Evolutionary conservation across 345 rosid genomes (phyloP), one percentile per base, ranked within the genome.

Genomic region (Hibiscus trionum): DNA sequence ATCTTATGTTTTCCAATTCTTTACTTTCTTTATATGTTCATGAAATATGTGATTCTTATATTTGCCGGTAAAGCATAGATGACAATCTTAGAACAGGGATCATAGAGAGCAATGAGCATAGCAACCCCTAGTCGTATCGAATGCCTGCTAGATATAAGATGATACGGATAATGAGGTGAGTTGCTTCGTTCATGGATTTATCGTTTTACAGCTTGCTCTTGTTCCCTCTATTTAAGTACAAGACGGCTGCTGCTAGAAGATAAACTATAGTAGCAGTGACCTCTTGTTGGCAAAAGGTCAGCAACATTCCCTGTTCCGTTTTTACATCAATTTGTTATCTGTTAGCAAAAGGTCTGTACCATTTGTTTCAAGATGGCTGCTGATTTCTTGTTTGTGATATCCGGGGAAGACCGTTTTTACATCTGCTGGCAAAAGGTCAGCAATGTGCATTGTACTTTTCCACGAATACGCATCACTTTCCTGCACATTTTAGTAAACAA

Each of bases 161-260:
- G 61, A 21, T 10, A 56, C 4, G 1, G 49, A 53, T 49, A 56
- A 42, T 27, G 21, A 59, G 65, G 64, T 59, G 42, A 35, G n/a
- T 31, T 57, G 16, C 69, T 64, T 66, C 2, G 21, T 26, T 42
- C 4, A 57, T 71, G 66, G 35, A 76, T 37, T 17, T n/a, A 1
- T 56, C 10, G 4, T 7, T 56, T 56, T 56, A 56, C 33, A 65
- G 55, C 50, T 37, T 39, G 50, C 55, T 65, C n/a, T 42, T 1
- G 31, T 24, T 66, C 69, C 33, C 11, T 24, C 27, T 37, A 62
- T 62, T 35, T 44, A 42, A 26, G 69, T 6, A 3, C 86, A 57
- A 73, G 85, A 77, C 78, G 78, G 89, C 19, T 26, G 64, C 62
- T 55, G 80, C 84, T 81, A 74, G 66, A 84, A 84, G 80, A 76